phyloP scores from a whole-genome alignment of 2,329 filamentous ascomycete genomes.

The Diplodia intermedia region DNA sequence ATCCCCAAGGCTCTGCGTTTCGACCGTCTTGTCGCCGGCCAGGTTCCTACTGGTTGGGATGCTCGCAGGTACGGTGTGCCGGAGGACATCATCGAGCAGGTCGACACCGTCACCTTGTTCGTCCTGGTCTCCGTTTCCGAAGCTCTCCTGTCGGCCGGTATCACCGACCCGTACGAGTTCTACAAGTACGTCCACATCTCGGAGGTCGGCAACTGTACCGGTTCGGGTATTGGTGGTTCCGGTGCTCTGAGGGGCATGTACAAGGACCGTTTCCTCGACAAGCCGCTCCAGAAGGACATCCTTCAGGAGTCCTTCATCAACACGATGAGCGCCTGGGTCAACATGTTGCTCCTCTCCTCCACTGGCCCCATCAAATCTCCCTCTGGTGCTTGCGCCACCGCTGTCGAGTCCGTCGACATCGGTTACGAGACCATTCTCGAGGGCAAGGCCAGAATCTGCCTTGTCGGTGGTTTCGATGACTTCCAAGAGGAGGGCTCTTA shows the following conservation, averaged over 20 bases:
- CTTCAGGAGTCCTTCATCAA: conserved; percentile 99
- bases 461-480: conserved; percentile 98
- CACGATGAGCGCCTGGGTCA: conserved; percentile 99
- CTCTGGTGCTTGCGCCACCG: conserved; percentile 95
- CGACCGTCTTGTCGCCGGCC: conserved; percentile 94
- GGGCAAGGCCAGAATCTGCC: conserved; percentile 95
- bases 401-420: conserved; percentile 96
- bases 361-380: conserved; percentile 99
- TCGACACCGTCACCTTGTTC: conserved; percentile 94
- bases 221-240: conserved; percentile 97
- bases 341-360: conserved; percentile 97
- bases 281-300: conserved; percentile 97
- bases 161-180: conserved; percentile 99
- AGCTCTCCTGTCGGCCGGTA: conserved; percentile 87
- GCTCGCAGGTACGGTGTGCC: conserved; percentile 95
- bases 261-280: conserved; percentile 95
- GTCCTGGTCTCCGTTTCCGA: conserved; percentile 94
- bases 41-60: conserved; percentile 97
- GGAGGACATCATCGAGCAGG: conserved; percentile 96
- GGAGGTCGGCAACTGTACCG: conserved; percentile 96
- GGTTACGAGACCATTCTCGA: conserved; percentile 98
- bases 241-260: conserved; percentile 96
- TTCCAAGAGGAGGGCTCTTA: conserved; percentile 99
- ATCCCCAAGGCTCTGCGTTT: conserved; percentile 98
- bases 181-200: conserved; percentile 99